Evolutionary conservation across 164 flowering plant species (phyloP).

Genomic region (Tetracentron sinense): DNA sequence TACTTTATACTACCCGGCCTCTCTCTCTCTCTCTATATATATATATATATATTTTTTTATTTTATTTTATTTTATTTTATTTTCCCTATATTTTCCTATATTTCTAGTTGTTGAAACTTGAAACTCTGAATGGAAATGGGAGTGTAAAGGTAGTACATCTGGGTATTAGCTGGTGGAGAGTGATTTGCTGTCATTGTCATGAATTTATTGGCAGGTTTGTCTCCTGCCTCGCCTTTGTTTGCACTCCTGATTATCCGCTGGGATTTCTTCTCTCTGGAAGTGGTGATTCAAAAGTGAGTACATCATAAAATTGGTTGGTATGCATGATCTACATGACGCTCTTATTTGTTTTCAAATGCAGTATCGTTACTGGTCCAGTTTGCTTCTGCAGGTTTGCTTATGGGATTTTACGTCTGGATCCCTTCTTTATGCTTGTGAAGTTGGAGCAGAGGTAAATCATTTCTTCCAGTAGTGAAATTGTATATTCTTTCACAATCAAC

Average conservation of each 20-base stretch:
- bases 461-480: neutral
- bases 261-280: conserved; percentile 88
- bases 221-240: conserved; percentile 63
- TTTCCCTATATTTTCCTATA: neutral
- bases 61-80: no score
- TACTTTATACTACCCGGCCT: no score
- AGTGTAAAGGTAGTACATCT: no score
- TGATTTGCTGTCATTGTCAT: conserved; percentile 3
- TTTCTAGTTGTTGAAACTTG: neutral
- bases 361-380: neutral
- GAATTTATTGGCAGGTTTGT: conserved; percentile 55
- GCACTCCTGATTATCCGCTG: conserved; percentile 33
- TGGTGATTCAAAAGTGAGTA: conserved; percentile 93
- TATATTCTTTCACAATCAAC: neutral
- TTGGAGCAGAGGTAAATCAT: conserved; percentile 55
- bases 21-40: no score
- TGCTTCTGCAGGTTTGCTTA: conserved; percentile 62
- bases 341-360: neutral
- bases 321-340: neutral
- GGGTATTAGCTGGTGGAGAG: conserved; percentile 1
- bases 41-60: no score
- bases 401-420: conserved; percentile 78
- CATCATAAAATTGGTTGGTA: conserved; percentile 2
- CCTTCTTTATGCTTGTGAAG: conserved; percentile 76
- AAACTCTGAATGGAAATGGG: neutral